Conservation (phyloP, 1,139 yeast species). For the Lodderomyces orthopsilosis region DNA sequence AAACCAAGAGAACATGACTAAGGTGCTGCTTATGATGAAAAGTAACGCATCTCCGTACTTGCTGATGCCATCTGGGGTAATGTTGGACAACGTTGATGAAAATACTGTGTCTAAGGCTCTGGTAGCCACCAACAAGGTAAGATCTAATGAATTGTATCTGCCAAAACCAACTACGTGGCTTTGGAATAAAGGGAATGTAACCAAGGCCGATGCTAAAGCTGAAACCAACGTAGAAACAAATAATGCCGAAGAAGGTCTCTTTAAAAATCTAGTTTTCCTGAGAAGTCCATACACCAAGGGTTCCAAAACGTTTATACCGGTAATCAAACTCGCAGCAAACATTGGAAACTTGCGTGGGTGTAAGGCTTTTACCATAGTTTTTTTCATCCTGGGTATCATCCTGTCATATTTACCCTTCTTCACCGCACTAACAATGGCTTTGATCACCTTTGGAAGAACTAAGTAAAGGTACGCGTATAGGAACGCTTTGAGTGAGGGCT, state of each 20-base stretch:
- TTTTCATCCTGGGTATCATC: conserved; percentile 17
- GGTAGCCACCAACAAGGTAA: conserved; percentile 35
- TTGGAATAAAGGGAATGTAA: conserved; percentile 30
- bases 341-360: conserved; percentile 32
- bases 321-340: conserved; percentile 30
- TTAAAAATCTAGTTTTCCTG: conserved; percentile 11
- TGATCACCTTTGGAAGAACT: conserved; percentile 28
- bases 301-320: conserved; percentile 32
- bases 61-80: conserved; percentile 16
- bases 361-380: conserved; percentile 21
- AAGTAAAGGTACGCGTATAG: conserved; percentile 35
- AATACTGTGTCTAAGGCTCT: conserved; percentile 36
- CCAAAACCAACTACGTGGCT: conserved; percentile 29
- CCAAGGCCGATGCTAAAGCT: conserved; percentile 26
- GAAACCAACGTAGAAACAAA: conserved; percentile 31
- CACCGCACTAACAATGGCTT: conserved; percentile 18
- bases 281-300: conserved; percentile 24
- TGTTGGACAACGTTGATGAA: conserved; percentile 21
- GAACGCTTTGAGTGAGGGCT: conserved; percentile 32
- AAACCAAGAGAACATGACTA: conserved; percentile 39
- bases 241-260: conserved; percentile 18
- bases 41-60: conserved; percentile 28
- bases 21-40: conserved; percentile 27
- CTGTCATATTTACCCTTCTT: conserved; percentile 18
- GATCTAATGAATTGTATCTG: conserved; percentile 31